Percentiles rank a stretch among this genome's conserved stretches.
These are phyloP conservation scores for Tolypocladium tropicale DNA, from an alignment of 2,329 filamentous ascomycete genomes.

Conservation along the genomic window DNA sequence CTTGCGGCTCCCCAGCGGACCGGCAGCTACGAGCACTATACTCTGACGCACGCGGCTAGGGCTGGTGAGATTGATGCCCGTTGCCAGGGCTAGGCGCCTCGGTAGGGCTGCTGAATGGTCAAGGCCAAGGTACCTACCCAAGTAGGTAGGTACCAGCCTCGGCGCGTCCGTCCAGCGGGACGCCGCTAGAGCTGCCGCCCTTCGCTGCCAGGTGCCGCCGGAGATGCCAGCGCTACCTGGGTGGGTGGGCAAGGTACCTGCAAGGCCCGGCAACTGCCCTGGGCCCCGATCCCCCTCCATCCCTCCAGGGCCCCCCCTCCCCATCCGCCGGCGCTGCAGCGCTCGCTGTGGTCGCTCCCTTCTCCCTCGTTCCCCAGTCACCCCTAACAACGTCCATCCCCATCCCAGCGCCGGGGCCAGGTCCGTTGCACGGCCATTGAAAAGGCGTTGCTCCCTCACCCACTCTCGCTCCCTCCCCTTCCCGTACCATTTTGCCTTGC, in stretches of 20 bases:
- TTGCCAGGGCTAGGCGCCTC: neutral
- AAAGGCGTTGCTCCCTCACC: slow-evolving; percentile 28
- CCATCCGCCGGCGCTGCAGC: neutral
- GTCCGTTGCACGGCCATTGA: slow-evolving; percentile 23
- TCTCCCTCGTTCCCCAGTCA: slow-evolving; percentile 9
- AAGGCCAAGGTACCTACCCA: no score
- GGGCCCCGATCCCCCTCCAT: no score
- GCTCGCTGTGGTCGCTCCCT: neutral
- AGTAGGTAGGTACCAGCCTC: no score
- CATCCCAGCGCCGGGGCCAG: slow-evolving; percentile 14
- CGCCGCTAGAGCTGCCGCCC: neutral
- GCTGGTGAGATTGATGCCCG: neutral
- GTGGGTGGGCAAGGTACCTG: no score
- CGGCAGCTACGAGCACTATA: neutral
- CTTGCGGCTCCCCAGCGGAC: neutral
- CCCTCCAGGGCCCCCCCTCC: neutral
- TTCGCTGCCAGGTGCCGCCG: neutral
- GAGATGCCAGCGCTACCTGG: no score
- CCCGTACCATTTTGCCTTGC: neutral
- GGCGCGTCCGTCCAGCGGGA: no score
- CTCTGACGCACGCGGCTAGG: neutral
- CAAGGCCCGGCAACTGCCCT: neutral
- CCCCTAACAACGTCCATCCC: slow-evolving; percentile 21
- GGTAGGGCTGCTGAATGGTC: no score
- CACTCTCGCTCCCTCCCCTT: slow-evolving; percentile 7